Evolutionary conservation across 2,329 filamentous ascomycete species (phyloP), one percentile per base, ranked within the genome.

Genomic region (Fusarium multiceps): DNA sequence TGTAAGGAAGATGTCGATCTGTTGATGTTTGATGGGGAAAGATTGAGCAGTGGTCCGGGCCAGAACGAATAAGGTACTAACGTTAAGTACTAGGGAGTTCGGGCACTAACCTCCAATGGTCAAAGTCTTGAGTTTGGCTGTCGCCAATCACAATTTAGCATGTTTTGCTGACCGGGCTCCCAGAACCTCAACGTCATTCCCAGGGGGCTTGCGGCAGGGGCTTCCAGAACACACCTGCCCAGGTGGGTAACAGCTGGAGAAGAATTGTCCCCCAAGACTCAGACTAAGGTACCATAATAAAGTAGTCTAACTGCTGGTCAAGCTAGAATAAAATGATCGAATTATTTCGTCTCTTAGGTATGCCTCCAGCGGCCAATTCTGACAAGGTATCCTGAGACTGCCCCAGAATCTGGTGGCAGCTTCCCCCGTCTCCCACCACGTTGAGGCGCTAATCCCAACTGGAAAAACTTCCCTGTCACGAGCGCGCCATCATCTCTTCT

Each of bases 391-490:
- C 28, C 28, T 30, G 28, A 30, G 28, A 30, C 20, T 68, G 63
- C 67, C 67, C 68, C 67, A 68, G 63, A 71, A 53, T 65, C 43
- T 71, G 63, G 59, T 40, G 48, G 58, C 48, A 59, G 54, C 59
- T 57, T 60, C 55, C 41, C 45, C 56, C 32, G 51, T 63, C 59
- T 49, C 55, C 62, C 50, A 63, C 49, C 53, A 64, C 64, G 72
- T 74, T 74, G 72, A 67, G 71, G 64, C 72, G 72, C 72, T 75
- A 74, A 72, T 71, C 71, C 66, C 47, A 66, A 72, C 65, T 72
- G 43, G 68, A 69, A 63, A 63, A 63, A 63, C 61, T 63, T 57
- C 68, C 55, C 57, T 62, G 55, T 68, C 68, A 68, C 68, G 55
- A 57, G 63, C 23, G 34, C 43, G 43, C 67, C 34, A 41, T 70